Percentiles rank a stretch among this genome's conserved stretches.
These are phyloP conservation scores for Hortiboletus flavorubellus DNA, from an alignment of 768 basidiomycete genomes.

Conservation along the genomic window DNA sequence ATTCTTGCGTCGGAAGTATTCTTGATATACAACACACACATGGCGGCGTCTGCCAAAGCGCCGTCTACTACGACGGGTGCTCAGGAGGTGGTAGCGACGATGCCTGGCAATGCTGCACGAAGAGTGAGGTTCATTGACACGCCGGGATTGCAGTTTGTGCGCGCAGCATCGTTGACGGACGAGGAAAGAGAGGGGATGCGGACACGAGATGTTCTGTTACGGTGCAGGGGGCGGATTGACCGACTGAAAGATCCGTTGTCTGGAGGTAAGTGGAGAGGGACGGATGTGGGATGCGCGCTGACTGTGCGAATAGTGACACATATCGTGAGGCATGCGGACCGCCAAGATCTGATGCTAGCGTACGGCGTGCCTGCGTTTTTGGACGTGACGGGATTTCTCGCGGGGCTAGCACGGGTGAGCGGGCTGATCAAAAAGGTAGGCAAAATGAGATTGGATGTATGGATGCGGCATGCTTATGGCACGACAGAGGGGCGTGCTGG, in stretches of 20 bases:
- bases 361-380: constrained; percentile 82
- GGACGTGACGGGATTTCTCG: constrained; percentile 69
- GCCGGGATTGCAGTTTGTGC: constrained; percentile 69
- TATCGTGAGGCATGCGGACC: constrained; percentile 63
- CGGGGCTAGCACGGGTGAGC: constrained; percentile 69
- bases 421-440: constrained; percentile 76
- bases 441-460: background rate
- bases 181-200: constrained; percentile 24
- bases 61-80: constrained; percentile 69
- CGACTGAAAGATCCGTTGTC: constrained; percentile 76
- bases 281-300: constrained; percentile 7
- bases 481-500: constrained; percentile 63
- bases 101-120: constrained; percentile 35
- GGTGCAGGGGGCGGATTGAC: constrained; percentile 80
- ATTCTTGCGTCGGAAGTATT: constrained; percentile 51
- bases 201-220: constrained; percentile 71
- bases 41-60: constrained; percentile 46
- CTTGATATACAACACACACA: constrained; percentile 52
- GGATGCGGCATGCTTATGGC: constrained; percentile 10
- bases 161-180: constrained; percentile 30
- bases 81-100: constrained; percentile 55
- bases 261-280: constrained; percentile 49
- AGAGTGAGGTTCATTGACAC: constrained; percentile 77
- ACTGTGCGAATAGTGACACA: constrained; percentile 48
- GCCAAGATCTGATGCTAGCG: constrained; percentile 85